Evolutionary conservation across 2,329 filamentous ascomycete species (phyloP).

Genomic region (Fusarium chlamydosporum): DNA sequence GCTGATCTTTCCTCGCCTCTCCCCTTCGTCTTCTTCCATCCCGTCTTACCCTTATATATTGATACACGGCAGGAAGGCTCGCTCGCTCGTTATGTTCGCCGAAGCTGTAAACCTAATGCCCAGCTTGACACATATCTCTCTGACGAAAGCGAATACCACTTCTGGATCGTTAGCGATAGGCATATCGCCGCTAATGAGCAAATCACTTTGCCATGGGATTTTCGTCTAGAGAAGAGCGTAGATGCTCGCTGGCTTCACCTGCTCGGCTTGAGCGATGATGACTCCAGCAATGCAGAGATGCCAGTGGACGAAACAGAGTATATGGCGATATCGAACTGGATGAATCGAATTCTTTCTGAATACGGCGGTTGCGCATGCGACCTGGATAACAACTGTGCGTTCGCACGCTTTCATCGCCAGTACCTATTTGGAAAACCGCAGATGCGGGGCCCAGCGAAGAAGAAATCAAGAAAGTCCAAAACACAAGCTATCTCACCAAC

Average conservation of each 20-base stretch:
- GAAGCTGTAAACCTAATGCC: constrained; percentile 94
- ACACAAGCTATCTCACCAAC: constrained; percentile 71
- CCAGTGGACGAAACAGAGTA: constrained; percentile 73
- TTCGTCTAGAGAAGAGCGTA: constrained; percentile 69
- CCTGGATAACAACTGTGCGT: constrained; percentile 72
- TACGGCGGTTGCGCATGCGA: constrained; percentile 86
- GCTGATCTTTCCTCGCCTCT: constrained; percentile 73
- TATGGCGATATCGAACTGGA: constrained; percentile 72
- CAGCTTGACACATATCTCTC: constrained; percentile 88
- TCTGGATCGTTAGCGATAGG: constrained; percentile 90
- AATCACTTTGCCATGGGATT: constrained; percentile 78
- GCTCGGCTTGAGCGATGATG: constrained; percentile 74
- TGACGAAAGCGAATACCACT: constrained; percentile 83
- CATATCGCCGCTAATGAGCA: constrained; percentile 76
- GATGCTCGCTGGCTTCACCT: constrained; percentile 69
- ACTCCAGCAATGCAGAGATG: constrained; percentile 64
- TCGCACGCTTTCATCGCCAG: constrained; percentile 73
- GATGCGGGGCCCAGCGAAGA: constrained; percentile 58
- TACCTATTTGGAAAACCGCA: constrained; percentile 65
- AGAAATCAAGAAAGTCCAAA: constrained; percentile 69
- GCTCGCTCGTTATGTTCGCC: constrained; percentile 86
- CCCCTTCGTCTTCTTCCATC: constrained; percentile 90
- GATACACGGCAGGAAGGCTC: constrained; percentile 92
- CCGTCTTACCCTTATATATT: constrained; percentile 89
- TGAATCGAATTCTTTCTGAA: constrained; percentile 78